phyloP scores from a whole-genome alignment of 768 basidiomycete genomes.

The Porpolomopsis calyptriformis region DNA sequence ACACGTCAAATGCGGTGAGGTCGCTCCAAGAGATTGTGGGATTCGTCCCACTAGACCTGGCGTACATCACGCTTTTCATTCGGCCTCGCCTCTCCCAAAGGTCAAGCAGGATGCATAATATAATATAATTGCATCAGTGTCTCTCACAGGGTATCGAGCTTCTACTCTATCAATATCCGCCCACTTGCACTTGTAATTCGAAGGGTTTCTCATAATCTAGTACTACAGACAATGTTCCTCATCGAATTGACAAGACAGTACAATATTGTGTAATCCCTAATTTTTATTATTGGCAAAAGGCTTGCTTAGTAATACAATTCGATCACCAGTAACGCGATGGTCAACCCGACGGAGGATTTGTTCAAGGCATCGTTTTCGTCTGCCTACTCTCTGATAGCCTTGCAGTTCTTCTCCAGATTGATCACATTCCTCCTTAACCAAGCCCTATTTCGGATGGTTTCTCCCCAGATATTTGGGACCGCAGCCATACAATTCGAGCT shows the following conservation, averaged over 20 bases:
- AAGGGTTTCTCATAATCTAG: too few species aligned
- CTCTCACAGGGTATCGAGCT: too few species aligned
- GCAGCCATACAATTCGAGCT: conserved; percentile 94
- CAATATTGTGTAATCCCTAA: too few species aligned
- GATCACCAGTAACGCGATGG: not conserved
- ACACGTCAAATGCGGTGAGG: conserved; percentile 82
- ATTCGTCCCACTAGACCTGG: conserved; percentile 31
- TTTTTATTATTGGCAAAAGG: too few species aligned
- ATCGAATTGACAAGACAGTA: too few species aligned
- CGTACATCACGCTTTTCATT: conserved; percentile 18
- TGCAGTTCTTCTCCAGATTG: conserved; percentile 76
- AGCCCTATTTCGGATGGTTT: conserved; percentile 68
- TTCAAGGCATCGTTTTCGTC: conserved; percentile 30
- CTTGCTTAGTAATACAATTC: too few species aligned
- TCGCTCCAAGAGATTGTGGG: conserved; percentile 72
- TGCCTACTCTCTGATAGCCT: conserved; percentile 62
- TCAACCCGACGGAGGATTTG: not conserved
- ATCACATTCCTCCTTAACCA: conserved; percentile 90
- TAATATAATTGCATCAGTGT: conserved; percentile 15
- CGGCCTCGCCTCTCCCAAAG: conserved; percentile 30
- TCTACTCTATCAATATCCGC: too few species aligned
- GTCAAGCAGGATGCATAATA: conserved; percentile 30
- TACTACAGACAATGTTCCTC: too few species aligned
- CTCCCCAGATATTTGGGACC: conserved; percentile 79
- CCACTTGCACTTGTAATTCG: too few species aligned